A percentile compares a stretch with the other conserved stretches of the same genome.
phyloP scores from a whole-genome alignment of 805 yeast species.

The Candida nanaspora region DNA sequence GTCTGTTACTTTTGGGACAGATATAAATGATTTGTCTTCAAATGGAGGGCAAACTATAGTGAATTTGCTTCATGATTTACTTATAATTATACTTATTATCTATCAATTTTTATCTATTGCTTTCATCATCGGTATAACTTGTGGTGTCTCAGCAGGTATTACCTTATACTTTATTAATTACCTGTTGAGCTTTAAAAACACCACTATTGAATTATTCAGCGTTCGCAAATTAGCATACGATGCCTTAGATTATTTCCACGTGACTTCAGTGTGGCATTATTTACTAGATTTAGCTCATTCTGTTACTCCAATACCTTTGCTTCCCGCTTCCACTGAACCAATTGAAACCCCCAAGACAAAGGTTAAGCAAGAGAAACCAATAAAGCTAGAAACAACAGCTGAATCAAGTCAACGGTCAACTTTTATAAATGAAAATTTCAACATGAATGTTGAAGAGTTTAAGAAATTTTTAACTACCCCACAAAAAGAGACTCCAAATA shows the following conservation, averaged over 20 bases:
- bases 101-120: constrained; percentile 19
- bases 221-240: neutral
- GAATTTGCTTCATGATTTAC: neutral
- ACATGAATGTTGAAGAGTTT: neutral
- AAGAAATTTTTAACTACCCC: neutral
- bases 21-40: neutral
- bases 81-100: constrained; percentile 5
- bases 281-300: neutral
- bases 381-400: no score
- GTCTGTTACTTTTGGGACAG: neutral
- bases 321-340: no score
- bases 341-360: no score
- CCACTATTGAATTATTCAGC: constrained; percentile 5
- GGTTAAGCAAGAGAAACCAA: no score
- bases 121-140: constrained; percentile 12
- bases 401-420: no score
- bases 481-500: neutral
- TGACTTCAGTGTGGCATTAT: neutral
- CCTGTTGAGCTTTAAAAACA: constrained; percentile 6
- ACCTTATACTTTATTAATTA: constrained; percentile 11
- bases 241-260: neutral
- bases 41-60: neutral
- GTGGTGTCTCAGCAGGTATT: constrained; percentile 14
- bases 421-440: neutral
- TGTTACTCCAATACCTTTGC: neutral